Conservation (phyloP, 768 basidiomycete species). For the Termitomyces sp. region DNA sequence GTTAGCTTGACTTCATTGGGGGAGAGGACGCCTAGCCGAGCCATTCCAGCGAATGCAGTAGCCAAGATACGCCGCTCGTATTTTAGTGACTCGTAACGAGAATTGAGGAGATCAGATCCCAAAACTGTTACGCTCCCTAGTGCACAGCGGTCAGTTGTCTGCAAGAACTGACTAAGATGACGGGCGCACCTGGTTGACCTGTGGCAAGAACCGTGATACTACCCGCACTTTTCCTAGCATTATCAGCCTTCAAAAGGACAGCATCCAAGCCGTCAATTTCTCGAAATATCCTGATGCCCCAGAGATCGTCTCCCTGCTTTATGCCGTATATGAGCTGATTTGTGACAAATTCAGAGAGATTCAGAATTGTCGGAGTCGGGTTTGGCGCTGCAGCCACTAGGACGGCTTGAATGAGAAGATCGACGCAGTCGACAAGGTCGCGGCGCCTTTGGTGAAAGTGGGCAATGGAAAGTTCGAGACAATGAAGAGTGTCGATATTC, state of each 20-base stretch:
- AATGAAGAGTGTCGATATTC: conserved; percentile 53
- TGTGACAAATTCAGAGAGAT: conserved; percentile 54
- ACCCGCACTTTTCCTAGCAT: conserved; percentile 58
- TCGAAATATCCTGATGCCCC: conserved; percentile 44
- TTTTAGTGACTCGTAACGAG: conserved; percentile 69
- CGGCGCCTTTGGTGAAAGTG: conserved; percentile 70
- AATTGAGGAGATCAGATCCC: conserved; percentile 63
- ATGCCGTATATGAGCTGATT: conserved; percentile 30
- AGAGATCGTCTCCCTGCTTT: conserved; percentile 7
- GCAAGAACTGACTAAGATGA: not conserved
- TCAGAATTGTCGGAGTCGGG: conserved; percentile 43
- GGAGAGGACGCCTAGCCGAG: conserved; percentile 58
- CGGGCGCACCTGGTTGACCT: conserved; percentile 48
- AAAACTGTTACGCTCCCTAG: conserved; percentile 43
- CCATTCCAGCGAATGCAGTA: conserved; percentile 57
- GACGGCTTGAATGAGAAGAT: conserved; percentile 64
- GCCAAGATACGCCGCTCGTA: conserved; percentile 71
- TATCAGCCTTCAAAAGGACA: conserved; percentile 50
- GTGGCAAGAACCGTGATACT: conserved; percentile 55
- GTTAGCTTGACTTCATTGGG: conserved; percentile 58
- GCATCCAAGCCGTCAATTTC: conserved; percentile 60
- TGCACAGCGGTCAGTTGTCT: not conserved
- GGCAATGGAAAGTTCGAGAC: conserved; percentile 62
- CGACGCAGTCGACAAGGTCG: conserved; percentile 66
- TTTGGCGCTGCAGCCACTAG: conserved; percentile 42